Evolutionary conservation across 2,329 filamentous ascomycete genomes (phyloP), one percentile per base, ranked within the genome.

Genomic region (Exophiala sp.): DNA sequence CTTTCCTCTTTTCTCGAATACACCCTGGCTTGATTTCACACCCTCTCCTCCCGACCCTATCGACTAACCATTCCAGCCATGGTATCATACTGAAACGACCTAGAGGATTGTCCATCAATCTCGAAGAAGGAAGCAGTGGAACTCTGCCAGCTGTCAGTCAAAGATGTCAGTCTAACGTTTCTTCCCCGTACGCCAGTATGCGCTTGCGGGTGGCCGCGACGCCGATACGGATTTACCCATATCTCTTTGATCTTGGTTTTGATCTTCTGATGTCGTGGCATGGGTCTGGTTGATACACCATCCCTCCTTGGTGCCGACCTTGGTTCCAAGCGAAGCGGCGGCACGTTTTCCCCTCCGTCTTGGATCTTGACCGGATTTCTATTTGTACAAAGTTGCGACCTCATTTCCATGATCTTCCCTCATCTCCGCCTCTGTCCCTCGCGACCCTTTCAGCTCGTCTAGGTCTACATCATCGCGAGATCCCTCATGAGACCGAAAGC

Each of bases 201-300:
- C 44, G 34, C 44, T 34, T 54, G 55, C 55, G 55, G 55, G 51
- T 58, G 51, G 55, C 54, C 52, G 55, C 55, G 55, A 58, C 40
- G 47, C 55, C 55, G 51, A 44, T 52, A 14, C 47, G 47, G 45
- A 45, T 48, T 29, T 47, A 33, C 38, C 38, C 9, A 29, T 29
- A 29, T 29, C 24, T 29, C 24, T 5, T 5, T 29, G 24, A 29
- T 29, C 24, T 29, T 29, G 24, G 24, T 52, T 43, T 39, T 43
- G 53, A 51, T 51, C 55, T 54, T 45, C 48, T 50, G 45, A 47
- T 46, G 34, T 35, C 47, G 39, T 43, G 41, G 14, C 41, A 43
- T 12, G 41, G 41, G 29, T 43, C 29, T 32, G 20, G 24, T 43
- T 14, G 21, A 43, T 43, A 20, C 24, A 14, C 21, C 21, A n/a